Evolutionary conservation across 2,329 filamentous ascomycete species (phyloP), one percentile per base, ranked within the genome.

Genomic region (Nemania serpens): DNA sequence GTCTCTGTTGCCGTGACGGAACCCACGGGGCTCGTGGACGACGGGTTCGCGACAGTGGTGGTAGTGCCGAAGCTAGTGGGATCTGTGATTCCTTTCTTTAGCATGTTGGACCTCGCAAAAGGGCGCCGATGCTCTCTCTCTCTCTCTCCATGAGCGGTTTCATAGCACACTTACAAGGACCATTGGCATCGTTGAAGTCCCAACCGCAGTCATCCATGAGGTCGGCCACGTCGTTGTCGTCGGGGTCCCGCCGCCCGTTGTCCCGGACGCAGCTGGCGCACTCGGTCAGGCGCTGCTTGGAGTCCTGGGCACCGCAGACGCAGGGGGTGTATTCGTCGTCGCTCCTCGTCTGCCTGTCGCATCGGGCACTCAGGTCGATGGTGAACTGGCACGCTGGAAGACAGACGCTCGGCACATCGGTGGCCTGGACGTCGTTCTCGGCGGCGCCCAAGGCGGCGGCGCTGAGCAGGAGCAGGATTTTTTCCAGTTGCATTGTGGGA

Each of bases 141-240:
- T 29, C 7, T 7, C 2, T 13, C 13, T 59, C n/a, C 6, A 20
- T 7, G 25, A 22, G n/a, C 17, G 10, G 29, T 10, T 25, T 34
- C 11, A 22, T 25, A 1, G 13, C 2, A 20, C 7, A 54, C 64
- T 59, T 45, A 66, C 64, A 63, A 43, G 57, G 60, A 17, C 25
- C 61, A 20, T 53, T 52, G 12, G 63, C 63, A 3, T 52, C 22
- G 37, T 58, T 61, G 25, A 66, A 68, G 25, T 61, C 29, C 66
- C 66, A 69, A 1, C 64, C 66, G 33, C 67, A 69, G 33, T 69
- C 67, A 13, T 64, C 57, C 62, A 69, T 66, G 29, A 69, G 62
- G 7, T 69, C 64, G 2, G 64, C 60, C 10, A 66, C 66, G 22
- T 69, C 67, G 52, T 67, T 67, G 46, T 68, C 66, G 22, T 66